Conservation (phyloP, 2,329 filamentous ascomycete genomes). For the Pseudogymnoascus sp. region DNA sequence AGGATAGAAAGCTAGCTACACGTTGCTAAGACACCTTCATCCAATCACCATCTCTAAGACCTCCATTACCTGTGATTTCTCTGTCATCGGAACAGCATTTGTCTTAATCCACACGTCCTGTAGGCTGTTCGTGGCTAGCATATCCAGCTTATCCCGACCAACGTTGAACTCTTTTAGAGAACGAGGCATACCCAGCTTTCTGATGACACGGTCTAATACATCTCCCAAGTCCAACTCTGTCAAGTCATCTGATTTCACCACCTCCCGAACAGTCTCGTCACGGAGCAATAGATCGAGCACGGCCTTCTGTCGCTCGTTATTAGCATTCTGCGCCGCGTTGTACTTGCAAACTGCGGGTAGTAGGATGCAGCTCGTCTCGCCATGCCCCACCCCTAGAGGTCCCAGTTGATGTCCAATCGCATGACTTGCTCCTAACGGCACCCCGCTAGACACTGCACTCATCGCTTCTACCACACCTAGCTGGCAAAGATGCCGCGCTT, state of each 20-base stretch:
- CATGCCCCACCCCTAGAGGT: slow-evolving; percentile 44
- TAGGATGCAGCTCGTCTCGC: slow-evolving; percentile 50
- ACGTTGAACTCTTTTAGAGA: slow-evolving; percentile 44
- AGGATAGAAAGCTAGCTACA: no score
- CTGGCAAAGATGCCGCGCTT: slow-evolving; percentile 39
- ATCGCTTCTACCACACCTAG: slow-evolving; percentile 46
- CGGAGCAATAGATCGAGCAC: no score
- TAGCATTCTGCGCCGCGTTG: slow-evolving; percentile 29
- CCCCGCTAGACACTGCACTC: slow-evolving; percentile 33
- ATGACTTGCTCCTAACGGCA: slow-evolving; percentile 33
- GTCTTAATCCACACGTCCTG: slow-evolving; percentile 41
- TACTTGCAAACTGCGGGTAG: slow-evolving; percentile 48
- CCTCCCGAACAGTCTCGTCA: no score
- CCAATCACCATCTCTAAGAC: slow-evolving; percentile 33
- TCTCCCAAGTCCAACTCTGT: slow-evolving; percentile 39
- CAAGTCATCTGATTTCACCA: slow-evolving; percentile 28
- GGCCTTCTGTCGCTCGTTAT: no score
- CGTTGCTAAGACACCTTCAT: no score
- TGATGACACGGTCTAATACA: slow-evolving; percentile 42
- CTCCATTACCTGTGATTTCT: slow-evolving; percentile 41
- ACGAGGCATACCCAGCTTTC: slow-evolving; percentile 45
- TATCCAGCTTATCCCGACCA: slow-evolving; percentile 37
- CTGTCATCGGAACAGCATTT: slow-evolving; percentile 41
- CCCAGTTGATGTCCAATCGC: slow-evolving; percentile 36
- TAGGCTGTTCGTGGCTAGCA: slow-evolving; percentile 41